These are phyloP conservation scores for Nemania sp. DNA, from an alignment of 2,329 filamentous ascomycete species.

Conservation along the genomic window DNA sequence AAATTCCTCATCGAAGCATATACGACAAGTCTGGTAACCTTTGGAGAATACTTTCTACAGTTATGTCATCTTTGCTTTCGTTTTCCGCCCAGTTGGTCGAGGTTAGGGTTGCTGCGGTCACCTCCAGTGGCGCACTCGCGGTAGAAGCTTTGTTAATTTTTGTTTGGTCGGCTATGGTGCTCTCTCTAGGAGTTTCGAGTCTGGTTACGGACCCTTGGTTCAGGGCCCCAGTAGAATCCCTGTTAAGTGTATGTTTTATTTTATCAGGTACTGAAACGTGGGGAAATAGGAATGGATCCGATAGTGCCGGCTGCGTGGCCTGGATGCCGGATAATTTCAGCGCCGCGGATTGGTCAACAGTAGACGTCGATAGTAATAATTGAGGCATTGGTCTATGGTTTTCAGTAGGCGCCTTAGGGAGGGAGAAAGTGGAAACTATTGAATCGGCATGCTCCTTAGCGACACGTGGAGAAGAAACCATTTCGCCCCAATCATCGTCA, in stretches of 20 bases:
- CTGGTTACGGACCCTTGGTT: neutral
- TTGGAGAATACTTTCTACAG: slow-evolving; percentile 53
- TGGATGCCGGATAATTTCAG: neutral
- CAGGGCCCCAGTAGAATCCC: neutral
- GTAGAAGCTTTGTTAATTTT: neutral
- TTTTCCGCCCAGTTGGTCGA: slow-evolving; percentile 33
- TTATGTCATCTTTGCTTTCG: slow-evolving; percentile 48
- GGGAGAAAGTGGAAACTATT: slow-evolving; percentile 15
- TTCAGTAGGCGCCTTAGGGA: neutral
- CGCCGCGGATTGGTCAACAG: neutral
- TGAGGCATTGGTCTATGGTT: slow-evolving; percentile 4
- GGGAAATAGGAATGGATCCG: slow-evolving; percentile 15
- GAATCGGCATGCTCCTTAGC: slow-evolving; percentile 13
- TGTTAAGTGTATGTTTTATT: slow-evolving; percentile 29
- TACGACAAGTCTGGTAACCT: slow-evolving; percentile 60
- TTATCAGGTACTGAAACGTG: slow-evolving; percentile 45
- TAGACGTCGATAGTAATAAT: slow-evolving; percentile 1
- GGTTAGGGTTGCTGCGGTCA: slow-evolving; percentile 32
- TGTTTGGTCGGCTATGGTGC: neutral
- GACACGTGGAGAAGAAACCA: slow-evolving; percentile 60
- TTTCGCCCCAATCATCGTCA: slow-evolving; percentile 72
- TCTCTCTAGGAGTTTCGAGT: neutral
- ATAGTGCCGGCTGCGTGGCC: neutral
- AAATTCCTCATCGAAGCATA: slow-evolving; percentile 55
- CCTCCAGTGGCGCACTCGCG: slow-evolving; percentile 2